Percentiles rank a stretch among this genome's conserved stretches.
Conservation (phyloP, 371 early-diverging fungal genomes). For the Apophysomyces ossiformis region DNA sequence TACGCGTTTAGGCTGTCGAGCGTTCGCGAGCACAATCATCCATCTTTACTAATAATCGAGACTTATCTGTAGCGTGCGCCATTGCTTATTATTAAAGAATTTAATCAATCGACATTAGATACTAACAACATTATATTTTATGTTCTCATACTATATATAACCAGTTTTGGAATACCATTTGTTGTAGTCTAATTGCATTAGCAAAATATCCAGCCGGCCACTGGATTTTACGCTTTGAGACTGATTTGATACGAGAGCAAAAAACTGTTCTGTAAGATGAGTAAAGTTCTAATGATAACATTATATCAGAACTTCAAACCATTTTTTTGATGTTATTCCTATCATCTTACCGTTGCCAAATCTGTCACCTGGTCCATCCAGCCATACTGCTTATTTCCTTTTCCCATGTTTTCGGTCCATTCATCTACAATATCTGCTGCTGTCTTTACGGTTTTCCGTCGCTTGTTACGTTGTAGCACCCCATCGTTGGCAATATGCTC, state of each 20-base stretch:
- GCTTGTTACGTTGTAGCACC: slow-evolving; percentile 30
- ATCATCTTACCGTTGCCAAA: slow-evolving; percentile 31
- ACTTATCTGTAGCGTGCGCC: too few relatives aligned
- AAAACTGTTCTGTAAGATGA: slow-evolving; percentile 52
- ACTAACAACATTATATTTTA: background rate
- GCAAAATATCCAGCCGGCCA: slow-evolving; percentile 60
- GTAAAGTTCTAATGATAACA: slow-evolving; percentile 51
- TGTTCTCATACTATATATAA: background rate
- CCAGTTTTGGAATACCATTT: slow-evolving; percentile 42
- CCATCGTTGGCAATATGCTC: slow-evolving; percentile 33
- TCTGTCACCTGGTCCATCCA: slow-evolving; percentile 25
- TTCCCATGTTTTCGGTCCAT: slow-evolving; percentile 39
- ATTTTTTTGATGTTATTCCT: background rate
- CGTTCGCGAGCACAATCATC: too few relatives aligned
- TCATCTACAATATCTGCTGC: slow-evolving; percentile 47
- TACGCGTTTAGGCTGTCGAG: too few relatives aligned
- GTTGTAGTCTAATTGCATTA: slow-evolving; percentile 73
- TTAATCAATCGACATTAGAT: too few relatives aligned
- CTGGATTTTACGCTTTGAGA: slow-evolving; percentile 48
- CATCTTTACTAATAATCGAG: too few relatives aligned
- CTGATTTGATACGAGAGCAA: slow-evolving; percentile 42
- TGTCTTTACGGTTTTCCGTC: slow-evolving; percentile 31
- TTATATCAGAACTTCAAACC: background rate
- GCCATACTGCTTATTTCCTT: slow-evolving; percentile 14
- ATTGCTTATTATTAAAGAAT: too few relatives aligned